Evolutionary conservation across 73 alveolate genomes (phyloP).

Genomic region (Symbiodinium pilosum): DNA sequence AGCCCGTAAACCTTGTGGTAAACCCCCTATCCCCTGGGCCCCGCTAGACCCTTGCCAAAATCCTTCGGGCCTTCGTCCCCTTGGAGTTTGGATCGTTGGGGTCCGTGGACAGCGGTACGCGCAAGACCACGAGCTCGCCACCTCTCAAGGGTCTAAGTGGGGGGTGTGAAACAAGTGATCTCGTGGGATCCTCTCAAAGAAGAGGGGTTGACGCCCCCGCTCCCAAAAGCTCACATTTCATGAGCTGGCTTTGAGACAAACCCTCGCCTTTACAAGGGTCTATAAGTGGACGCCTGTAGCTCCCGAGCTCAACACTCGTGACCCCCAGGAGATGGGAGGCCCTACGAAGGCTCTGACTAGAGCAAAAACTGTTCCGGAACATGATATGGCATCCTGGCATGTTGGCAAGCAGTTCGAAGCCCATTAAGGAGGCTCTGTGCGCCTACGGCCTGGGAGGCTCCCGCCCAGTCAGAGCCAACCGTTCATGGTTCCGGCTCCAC

Average conservation of each 20-base stretch:
- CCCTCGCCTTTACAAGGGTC: not conserved
- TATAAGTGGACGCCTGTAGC: not conserved
- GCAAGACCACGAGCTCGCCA: conserved; percentile 88
- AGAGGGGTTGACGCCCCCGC: too few species aligned
- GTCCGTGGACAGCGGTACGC: conserved; percentile 69
- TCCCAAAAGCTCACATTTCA: too few species aligned
- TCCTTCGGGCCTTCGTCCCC: conserved; percentile 29
- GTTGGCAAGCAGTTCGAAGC: too few species aligned
- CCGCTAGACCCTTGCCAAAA: not conserved
- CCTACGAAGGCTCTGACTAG: too few species aligned
- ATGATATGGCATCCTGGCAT: too few species aligned
- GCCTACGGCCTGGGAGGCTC: not conserved
- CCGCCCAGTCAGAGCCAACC: not conserved
- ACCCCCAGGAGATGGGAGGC: too few species aligned
- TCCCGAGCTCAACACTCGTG: too few species aligned
- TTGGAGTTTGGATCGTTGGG: conserved; percentile 78
- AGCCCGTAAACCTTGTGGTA: too few species aligned
- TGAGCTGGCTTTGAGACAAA: not conserved
- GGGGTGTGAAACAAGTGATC: not conserved
- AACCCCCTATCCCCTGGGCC: not conserved
- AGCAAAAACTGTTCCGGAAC: too few species aligned
- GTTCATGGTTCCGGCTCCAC: too few species aligned
- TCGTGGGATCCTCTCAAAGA: too few species aligned
- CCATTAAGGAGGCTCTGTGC: too few species aligned
- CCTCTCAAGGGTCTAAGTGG: not conserved